Percentiles rank a stretch among this genome's conserved stretches.
Conservation (phyloP, 176 grass and related monocot species). For the Aechmea fasciata region DNA sequence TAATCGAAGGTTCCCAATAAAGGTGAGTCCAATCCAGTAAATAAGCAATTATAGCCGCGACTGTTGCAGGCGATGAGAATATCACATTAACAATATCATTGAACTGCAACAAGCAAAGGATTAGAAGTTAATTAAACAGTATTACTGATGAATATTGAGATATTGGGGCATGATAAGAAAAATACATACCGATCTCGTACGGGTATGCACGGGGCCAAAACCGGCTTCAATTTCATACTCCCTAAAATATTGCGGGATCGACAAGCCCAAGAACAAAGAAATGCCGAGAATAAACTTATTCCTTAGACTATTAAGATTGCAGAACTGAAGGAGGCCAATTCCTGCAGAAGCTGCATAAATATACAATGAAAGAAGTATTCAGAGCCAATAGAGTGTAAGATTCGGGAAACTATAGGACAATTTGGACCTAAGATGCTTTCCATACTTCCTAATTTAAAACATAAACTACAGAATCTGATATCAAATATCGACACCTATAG, state of each 20-base stretch:
- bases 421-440: too few relatives aligned
- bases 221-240: conserved; percentile 54
- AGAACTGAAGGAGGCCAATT: conserved; percentile 76
- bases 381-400: neutral
- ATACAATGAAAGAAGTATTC: neutral
- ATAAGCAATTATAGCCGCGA: conserved; percentile 77
- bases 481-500: too few relatives aligned
- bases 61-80: conserved; percentile 79
- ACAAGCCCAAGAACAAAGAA: conserved; percentile 75
- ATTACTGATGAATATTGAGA: neutral
- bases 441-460: too few relatives aligned
- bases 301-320: conserved; percentile 77
- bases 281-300: conserved; percentile 86
- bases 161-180: neutral
- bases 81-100: conserved; percentile 90
- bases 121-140: conserved; percentile 7
- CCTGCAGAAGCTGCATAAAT: conserved; percentile 59
- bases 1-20: conserved; percentile 37
- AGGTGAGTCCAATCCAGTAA: conserved; percentile 56
- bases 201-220: conserved; percentile 66
- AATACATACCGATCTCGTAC: conserved; percentile 38
- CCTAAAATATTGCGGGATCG: conserved; percentile 74
- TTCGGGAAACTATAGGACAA: too few relatives aligned
- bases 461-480: too few relatives aligned
- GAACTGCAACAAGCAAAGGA: conserved; percentile 45